Evolutionary conservation across 129 eudicot genomes (phyloP), one percentile per base, ranked within the genome.

Genomic region (Lactuca sativa): DNA sequence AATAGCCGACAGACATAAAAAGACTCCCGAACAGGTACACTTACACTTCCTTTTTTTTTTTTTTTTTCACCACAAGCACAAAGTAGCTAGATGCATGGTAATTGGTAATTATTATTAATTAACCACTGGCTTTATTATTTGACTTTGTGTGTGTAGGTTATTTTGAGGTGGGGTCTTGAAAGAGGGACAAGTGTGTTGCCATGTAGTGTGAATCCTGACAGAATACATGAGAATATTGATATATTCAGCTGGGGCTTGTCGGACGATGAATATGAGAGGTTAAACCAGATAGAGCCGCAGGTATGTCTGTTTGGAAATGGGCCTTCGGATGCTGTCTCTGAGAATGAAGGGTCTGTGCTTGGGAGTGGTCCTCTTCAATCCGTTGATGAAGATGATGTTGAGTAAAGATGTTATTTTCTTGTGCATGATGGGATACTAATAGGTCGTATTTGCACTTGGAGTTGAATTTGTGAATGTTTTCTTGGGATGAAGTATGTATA

Each of bases 321-420:
- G 11, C 55, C 77, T 21, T 53, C 70, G 56, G 83, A 74, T 65
- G 72, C 59, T 30, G 17, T 70, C 9, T 71, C 81, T 4, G 88
- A 59, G 43, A 73, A 34, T 62, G 81, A 55, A 21, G 83, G 75
- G 38, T 77, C 81, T 34, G 72, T 69, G 55, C 66, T 64, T 14
- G 81, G 83, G 13, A 66, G 77, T 63, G 85, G 82, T 30, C 88
- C 88, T 16, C 88, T 84, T 69, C 88, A 84, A 80, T 82, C 88
- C 5, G 85, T 84, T 61, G 13, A 65, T 69, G 88, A 84, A 59
- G 88, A 84, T 8, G 88, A 80, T 10, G 76, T 18, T 0, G 84
- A 82, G 41, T 82, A 48, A n/a, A 56, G 25, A 6, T 11, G 17
- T 37, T 37, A 18, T 69, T 15, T 68, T 68, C 31, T 48, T 60